Base-by-base conservation (phyloP, 2,329 filamentous ascomycete species). In the Fonsecaea erecta region DNA sequence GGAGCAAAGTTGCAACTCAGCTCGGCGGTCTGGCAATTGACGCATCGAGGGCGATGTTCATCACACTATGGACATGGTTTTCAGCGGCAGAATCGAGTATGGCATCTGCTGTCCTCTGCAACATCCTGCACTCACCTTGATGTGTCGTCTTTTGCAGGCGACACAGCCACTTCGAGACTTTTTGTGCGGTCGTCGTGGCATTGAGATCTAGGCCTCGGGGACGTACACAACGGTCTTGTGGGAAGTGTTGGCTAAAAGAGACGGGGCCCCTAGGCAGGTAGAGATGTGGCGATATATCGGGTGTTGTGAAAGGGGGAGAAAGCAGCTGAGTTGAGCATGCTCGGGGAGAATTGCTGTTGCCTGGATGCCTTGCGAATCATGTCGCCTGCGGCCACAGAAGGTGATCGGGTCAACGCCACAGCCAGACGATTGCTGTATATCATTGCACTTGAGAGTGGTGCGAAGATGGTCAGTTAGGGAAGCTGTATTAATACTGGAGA, bases 131-230 rank as follows among this genome's bases (percentile, higher is more conserved):
- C 64, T 51, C 63, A 78, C 77, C 70, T 77, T 78, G 54, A 78
- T 73, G 64, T 79, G 77, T 9, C 76, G 73, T 34, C 72, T 73
- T 64, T 79, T 79, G 61, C 76, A 79, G 66, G 76, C 73, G 7
- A 72, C 34, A 59, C 77, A 79, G 34, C 77, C 77, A 61, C 74
- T 76, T 48, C 76, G 72, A 18, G 76, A 78, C 66, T 79, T 79
- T 52, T 70, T 74, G 65, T 79, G 77, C 1, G 75, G 65, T 59
- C 76, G 72, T 52, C 73, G 71, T 11, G 64, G 64, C 62, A 63
- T 63, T 43, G 43, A 9, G 43, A 34, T 32, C 24, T 21, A 9
- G 46, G 12, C 52, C 3, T 18, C 18, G 18, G n/a, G n/a, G 24
- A 7, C 7, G 21, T 28, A 14, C n/a, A 43, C 26, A 43, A 11